A percentile compares a stretch with the other conserved stretches of the same genome.
Conservation (phyloP, 2,329 filamentous ascomycete genomes). For the Cytospora piceicola region DNA sequence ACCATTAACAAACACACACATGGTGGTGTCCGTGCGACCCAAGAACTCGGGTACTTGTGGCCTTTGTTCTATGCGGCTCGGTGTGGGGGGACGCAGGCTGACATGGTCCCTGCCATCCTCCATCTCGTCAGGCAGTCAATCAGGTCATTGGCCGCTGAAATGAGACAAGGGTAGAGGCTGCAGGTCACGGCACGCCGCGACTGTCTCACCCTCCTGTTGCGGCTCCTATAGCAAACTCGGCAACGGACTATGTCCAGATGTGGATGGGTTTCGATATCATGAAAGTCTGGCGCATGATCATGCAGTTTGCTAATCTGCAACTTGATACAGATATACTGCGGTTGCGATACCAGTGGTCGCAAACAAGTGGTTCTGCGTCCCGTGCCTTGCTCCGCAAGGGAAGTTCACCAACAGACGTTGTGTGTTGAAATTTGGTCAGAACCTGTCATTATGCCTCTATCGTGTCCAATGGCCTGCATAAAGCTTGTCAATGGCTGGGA, state of each 20-base stretch:
- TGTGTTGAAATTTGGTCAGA: not conserved
- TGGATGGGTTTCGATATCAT: conserved; percentile 8
- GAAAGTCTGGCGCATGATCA: conserved; percentile 1
- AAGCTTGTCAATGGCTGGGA: conserved; percentile 17
- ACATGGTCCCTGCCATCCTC: conserved; percentile 18
- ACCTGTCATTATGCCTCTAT: not conserved
- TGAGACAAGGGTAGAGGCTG: conserved; percentile 18
- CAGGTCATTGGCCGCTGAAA: conserved; percentile 16
- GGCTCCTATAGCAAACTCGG: conserved; percentile 13
- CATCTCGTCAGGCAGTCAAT: conserved; percentile 15
- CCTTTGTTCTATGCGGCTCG: conserved; percentile 16
- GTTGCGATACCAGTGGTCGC: conserved; percentile 2
- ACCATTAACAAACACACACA: conserved; percentile 2
- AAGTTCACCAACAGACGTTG: conserved; percentile 7
- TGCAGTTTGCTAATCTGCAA: conserved; percentile 23
- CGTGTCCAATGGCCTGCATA: conserved; percentile 8
- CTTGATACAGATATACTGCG: conserved; percentile 13
- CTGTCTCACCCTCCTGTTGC: conserved; percentile 9
- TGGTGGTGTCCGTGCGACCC: conserved; percentile 13
- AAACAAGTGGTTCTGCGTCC: conserved; percentile 5
- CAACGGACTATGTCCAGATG: conserved; percentile 12
- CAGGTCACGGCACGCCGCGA: conserved; percentile 25
- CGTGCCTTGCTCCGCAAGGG: conserved; percentile 5
- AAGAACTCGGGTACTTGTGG: conserved; percentile 17
- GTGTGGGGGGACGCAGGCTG: conserved; percentile 17